These are phyloP conservation scores for Hypoxylon perforatum DNA, from an alignment of 495 filamentous ascomycete species.

Conservation along the genomic window DNA sequence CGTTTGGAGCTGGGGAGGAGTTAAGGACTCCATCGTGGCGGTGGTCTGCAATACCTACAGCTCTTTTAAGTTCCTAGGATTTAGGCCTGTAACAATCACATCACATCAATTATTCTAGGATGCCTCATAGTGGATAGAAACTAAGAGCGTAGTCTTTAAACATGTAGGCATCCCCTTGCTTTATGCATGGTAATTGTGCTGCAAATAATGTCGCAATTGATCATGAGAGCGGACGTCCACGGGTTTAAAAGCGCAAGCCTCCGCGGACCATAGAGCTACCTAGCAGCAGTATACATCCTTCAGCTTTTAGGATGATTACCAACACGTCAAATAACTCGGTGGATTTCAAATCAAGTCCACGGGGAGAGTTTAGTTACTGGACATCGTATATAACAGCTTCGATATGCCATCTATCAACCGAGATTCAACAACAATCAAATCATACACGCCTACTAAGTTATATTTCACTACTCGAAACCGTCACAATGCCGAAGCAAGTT, in stretches of 20 bases:
- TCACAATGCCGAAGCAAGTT: conserved; percentile 32
- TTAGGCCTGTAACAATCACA: too few species aligned
- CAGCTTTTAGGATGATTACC: not conserved
- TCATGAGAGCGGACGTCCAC: not conserved
- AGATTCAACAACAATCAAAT: not conserved
- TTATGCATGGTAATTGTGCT: too few species aligned
- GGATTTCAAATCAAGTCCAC: not conserved
- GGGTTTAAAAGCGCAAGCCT: not conserved
- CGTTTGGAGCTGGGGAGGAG: too few species aligned
- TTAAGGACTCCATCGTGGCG: too few species aligned
- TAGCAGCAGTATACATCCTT: not conserved
- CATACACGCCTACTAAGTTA: not conserved
- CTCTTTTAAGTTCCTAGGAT: too few species aligned
- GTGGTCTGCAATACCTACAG: too few species aligned
- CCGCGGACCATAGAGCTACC: conserved; percentile 3
- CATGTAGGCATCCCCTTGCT: too few species aligned
- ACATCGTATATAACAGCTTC: not conserved
- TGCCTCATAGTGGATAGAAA: too few species aligned
- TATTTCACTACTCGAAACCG: not conserved
- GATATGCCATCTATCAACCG: not conserved
- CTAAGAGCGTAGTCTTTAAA: too few species aligned
- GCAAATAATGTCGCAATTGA: not conserved
- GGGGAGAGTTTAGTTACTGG: not conserved
- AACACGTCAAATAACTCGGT: not conserved
- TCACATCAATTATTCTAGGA: too few species aligned